phyloP scores from a whole-genome alignment of 345 rosid species.

The Eucalyptus cloeziana region DNA sequence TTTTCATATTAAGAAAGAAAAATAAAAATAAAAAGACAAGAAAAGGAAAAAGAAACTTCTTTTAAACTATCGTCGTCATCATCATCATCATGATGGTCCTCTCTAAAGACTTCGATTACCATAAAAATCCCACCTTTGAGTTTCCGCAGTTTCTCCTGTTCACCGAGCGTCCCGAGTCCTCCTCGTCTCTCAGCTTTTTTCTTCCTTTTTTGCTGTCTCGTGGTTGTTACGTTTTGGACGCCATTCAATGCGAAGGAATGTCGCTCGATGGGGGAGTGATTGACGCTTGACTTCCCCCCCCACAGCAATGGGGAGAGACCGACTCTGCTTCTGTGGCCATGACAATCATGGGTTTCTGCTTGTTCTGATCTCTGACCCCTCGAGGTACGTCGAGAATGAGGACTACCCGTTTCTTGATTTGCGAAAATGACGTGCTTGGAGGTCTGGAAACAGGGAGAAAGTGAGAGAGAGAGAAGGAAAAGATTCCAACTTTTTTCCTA shows the following conservation, averaged over 20 bases:
- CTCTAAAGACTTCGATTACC: background rate
- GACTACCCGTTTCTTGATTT: background rate
- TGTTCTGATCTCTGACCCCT: background rate
- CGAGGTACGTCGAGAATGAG: background rate
- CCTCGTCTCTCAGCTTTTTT: background rate
- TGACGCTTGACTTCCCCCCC: background rate
- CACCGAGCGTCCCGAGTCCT: background rate
- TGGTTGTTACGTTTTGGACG: background rate
- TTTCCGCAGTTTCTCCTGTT: background rate
- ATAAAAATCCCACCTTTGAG: background rate
- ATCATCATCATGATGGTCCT: background rate
- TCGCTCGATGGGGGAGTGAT: background rate
- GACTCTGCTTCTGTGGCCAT: background rate
- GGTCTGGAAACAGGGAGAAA: background rate
- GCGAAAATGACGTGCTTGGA: background rate
- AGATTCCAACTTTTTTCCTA: background rate
- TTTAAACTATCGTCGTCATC: background rate
- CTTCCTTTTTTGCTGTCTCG: background rate
- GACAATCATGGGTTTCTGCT: background rate
- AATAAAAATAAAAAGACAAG: background rate
- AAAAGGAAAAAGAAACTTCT: background rate
- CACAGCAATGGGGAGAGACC: background rate
- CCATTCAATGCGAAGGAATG: background rate
- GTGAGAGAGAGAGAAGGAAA: background rate
- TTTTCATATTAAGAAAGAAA: background rate